Evolutionary conservation across 169 alveolate genomes (phyloP), one percentile per base, ranked within the genome.

Genomic region (Plasmodium berghei): DNA sequence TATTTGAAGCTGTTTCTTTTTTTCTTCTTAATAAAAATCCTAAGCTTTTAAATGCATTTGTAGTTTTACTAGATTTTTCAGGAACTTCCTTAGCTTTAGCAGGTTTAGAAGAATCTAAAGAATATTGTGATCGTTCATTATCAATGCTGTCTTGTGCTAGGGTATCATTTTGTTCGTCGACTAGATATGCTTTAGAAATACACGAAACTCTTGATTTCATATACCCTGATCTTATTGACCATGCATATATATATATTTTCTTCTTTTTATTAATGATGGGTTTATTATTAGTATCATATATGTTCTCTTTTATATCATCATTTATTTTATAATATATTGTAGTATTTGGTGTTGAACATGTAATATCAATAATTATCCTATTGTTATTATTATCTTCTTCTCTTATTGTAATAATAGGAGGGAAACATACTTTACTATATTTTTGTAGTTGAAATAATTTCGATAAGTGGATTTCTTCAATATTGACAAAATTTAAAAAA

Each of bases 401-500:
- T 28, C 66, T 63, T 73, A 94, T 73, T 14, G 80, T 64, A n/a
- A 94, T 87, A 34, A 71, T 59, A 26, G 96, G 96, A 14, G 96
- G 92, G 34, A 92, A 87, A 22, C 94, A 80, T 40, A 80, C 93
- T 56, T 83, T 72, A 26, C 88, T 88, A 66, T 92, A 63, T 52
- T 88, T 92, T 40, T 85, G 80, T 42, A 92, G 85, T 46, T 72
- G 90, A 58, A 94, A 94, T 20, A 94, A 73, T 58, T 91, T 83
- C 12, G 96, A 94, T 55, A 90, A 42, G 66, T 94, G 96, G 89
- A 94, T 94, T 63, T 94, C 92, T 64, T 85, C 89, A 16, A 92
- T 89, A 71, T 74, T 73, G 20, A 93, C 93, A 71, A 89, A 70
- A 46, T 94, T 94, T 26, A 94, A 66, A 90, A 94, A 94, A 64